phyloP scores from a whole-genome alignment of 1,284 basidiomycete species.

The Pseudozyma tsukubaensis region DNA sequence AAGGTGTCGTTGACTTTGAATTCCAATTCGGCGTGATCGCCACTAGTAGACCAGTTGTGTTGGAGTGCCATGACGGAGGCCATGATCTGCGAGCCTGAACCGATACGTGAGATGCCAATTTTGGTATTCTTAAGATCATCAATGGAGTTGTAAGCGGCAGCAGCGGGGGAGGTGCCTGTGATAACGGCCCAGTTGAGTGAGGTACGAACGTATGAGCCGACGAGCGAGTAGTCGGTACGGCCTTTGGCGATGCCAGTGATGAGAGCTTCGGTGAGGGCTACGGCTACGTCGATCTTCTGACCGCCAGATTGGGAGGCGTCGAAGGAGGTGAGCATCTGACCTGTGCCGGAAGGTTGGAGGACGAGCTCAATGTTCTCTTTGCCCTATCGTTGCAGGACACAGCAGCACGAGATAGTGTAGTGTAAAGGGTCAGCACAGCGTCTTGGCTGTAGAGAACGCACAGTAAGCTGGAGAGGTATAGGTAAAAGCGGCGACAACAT shows the following conservation, averaged over 20 bases:
- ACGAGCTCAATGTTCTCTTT: constrained; percentile 56
- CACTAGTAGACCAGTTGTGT: constrained; percentile 65
- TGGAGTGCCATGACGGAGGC: constrained; percentile 91
- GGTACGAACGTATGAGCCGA: constrained; percentile 85
- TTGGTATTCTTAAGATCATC: constrained; percentile 82
- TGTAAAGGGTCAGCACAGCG: not conserved
- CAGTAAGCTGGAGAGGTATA: not conserved
- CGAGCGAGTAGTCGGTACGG: constrained; percentile 85
- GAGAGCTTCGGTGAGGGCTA: constrained; percentile 91
- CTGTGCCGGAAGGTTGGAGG: constrained; percentile 61
- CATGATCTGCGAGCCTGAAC: constrained; percentile 92
- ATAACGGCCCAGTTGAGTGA: constrained; percentile 77
- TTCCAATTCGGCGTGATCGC: constrained; percentile 33
- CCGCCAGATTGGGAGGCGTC: constrained; percentile 36
- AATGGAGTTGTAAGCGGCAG: constrained; percentile 76
- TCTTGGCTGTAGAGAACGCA: not conserved
- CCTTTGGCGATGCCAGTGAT: constrained; percentile 89
- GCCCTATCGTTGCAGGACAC: constrained; percentile 26
- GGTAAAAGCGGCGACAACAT: not conserved
- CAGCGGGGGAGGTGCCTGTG: constrained; percentile 77
- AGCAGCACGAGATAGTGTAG: not conserved
- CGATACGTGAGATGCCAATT: constrained; percentile 88
- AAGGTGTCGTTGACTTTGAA: constrained; percentile 67
- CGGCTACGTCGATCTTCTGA: constrained; percentile 70
- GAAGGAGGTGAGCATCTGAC: constrained; percentile 65